phyloP scores from a whole-genome alignment of 805 yeast species.

The Torulaspora microellipsoides region DNA sequence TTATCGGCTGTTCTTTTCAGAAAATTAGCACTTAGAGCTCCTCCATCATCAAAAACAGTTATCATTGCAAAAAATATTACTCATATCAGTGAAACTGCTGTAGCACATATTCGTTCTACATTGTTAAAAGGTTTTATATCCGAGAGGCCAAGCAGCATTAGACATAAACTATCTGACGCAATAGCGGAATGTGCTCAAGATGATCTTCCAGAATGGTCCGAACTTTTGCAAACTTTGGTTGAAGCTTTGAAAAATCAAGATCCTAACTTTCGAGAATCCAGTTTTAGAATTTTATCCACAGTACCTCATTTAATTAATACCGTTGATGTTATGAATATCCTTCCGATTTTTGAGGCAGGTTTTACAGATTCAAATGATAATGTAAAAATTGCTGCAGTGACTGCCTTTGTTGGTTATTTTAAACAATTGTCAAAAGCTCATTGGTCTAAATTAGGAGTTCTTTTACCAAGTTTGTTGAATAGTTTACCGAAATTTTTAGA shows the following conservation, averaged over 20 bases:
- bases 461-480: slow-evolving; percentile 79
- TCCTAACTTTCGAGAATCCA: slow-evolving; percentile 76
- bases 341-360: slow-evolving; percentile 73
- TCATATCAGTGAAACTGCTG: slow-evolving; percentile 53
- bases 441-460: slow-evolving; percentile 73
- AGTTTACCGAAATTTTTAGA: slow-evolving; percentile 81
- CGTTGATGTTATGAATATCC: slow-evolving; percentile 48
- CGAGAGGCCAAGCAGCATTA: slow-evolving; percentile 65
- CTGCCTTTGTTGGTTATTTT: slow-evolving; percentile 89
- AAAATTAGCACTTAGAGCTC: slow-evolving; percentile 76
- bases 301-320: slow-evolving; percentile 73
- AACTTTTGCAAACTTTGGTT: slow-evolving; percentile 67
- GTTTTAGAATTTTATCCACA: slow-evolving; percentile 82
- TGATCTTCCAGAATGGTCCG: slow-evolving; percentile 66
- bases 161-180: slow-evolving; percentile 92
- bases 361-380: slow-evolving; percentile 75
- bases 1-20: slow-evolving; percentile 87
- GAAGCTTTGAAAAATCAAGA: slow-evolving; percentile 55
- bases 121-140: slow-evolving; percentile 70
- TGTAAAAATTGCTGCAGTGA: slow-evolving; percentile 86
- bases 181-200: slow-evolving; percentile 86
- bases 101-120: slow-evolving; percentile 56
- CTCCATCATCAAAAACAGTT: slow-evolving; percentile 51
- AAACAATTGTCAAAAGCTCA: slow-evolving; percentile 69
- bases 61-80: slow-evolving; percentile 79